Base-by-base conservation (phyloP, 2,329 filamentous ascomycete genomes). In the Calonectria pseudoreteaudii region DNA sequence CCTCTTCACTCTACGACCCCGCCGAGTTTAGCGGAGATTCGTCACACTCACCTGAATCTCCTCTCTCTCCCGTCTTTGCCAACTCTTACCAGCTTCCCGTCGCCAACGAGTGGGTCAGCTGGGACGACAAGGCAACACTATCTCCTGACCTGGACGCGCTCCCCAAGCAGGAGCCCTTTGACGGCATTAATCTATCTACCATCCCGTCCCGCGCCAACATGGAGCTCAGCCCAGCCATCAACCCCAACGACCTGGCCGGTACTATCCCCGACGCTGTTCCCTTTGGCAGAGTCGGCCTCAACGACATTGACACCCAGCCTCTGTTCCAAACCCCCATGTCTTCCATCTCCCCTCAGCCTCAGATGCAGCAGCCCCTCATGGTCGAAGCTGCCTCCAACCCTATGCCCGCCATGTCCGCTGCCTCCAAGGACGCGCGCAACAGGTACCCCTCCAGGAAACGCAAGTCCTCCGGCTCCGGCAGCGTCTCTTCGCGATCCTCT, bases 401-500 rank as follows among this genome's bases (percentile, higher is more conserved):
- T 3, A 79, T 79, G 75, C 66, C 78, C 5, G 69, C 73, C 9
- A 60, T 73, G 10, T 53, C 68, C 68, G 74, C 56, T 49, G 68
- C 66, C 64, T 69, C 73, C 62, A 80, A 80, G 66, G 79, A 80
- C 49, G 70, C 78, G 31, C 68, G 68, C 47, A 73, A 70, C 68
- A 74, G 79, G 72, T 80, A 80, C 66, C 79, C 79, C 73, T 80
- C 79, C 26, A 80, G 81, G 49, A 83, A 83, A 75, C 81, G 81
- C 79, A 83, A 83, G 74, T 83, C 81, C 31, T 81, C 80, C 0
- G 79, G 81, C 66, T 82, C 80, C 9, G 79, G 80, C 62, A 77
- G 81, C 38, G 67, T 76, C 11, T 80, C 80, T 7, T 83, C 81
- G 18, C 81, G 76, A 52, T 82, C 81, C 1, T 81, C 89, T 82